Base-by-base conservation (phyloP, 148 eudicot species). In the Talinum fruticosum region DNA sequence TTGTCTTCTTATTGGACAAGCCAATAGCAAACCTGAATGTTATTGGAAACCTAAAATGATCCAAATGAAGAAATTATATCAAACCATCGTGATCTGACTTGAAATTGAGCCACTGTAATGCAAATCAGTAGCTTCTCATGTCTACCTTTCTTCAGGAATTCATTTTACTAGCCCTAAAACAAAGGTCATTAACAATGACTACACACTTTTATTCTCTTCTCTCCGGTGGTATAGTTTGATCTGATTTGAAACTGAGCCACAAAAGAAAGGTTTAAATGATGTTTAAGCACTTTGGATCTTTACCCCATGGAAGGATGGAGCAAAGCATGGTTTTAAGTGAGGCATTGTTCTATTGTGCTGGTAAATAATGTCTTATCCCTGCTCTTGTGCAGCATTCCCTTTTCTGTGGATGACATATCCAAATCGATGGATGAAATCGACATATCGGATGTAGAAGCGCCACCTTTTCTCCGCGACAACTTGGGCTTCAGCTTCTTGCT, bases 331-430 rank as follows among this genome's bases (percentile, higher is more conserved):
- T 51, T 51, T 51, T 41, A 0, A 8, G 12, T 51, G 23, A 51
- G 18, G 57, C 3, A n/a, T 23, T 57, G 26, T 57, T 19, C 23
- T 18, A 4, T 41, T 75, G 34, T 44, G 24, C 51, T 61, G 66
- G 45, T 38, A 73, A 10, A 49, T 32, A 19, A 44, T 6, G 69
- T 68, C 66, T 65, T 8, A 62, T 71, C 44, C 71, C 10, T 72
- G 30, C 51, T 78, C 26, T 75, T 37, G 4, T 87, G 90, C 97
- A 96, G 99, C 90, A 93, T 96, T 82, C 99, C 97, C 0, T 96
- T 96, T 81, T 93, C 97, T 34, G 94, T 91, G 68, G 97, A 91
- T 76, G 99, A 96, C 83, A 88, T 96, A 84, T 91, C 99, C 2
- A 96, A 90, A 82, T 91, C 97, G 21, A 96, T 93, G 97, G 91